Percentiles rank a stretch among this genome's conserved stretches.
Conservation (phyloP, 176 grass and related monocot genomes). For the Eremochloa ophiuroides region DNA sequence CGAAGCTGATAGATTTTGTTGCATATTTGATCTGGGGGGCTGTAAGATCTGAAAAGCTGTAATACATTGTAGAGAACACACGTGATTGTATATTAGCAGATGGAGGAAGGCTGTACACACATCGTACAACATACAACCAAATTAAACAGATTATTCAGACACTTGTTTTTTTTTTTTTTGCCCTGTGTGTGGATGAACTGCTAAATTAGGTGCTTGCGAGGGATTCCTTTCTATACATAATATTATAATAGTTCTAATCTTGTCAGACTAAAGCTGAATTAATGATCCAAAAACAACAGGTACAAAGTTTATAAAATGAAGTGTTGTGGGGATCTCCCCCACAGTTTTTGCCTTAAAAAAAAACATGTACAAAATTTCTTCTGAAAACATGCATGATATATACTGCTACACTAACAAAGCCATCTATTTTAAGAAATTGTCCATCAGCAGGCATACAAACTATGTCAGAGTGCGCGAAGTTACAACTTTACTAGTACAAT, state of each 20-base stretch:
- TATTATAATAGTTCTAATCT: too few species aligned
- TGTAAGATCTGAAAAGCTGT: too few species aligned
- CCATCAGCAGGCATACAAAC: not conserved
- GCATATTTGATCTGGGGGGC: too few species aligned
- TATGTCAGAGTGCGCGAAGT: not conserved
- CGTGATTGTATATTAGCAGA: not conserved
- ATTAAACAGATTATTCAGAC: not conserved
- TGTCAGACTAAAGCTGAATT: not conserved
- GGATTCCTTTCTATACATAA: not conserved
- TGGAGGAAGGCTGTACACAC: too few species aligned
- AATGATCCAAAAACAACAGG: not conserved
- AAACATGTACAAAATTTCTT: too few species aligned
- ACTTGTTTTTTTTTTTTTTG: not conserved
- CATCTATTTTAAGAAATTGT: not conserved
- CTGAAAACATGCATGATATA: not conserved
- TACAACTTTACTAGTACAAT: too few species aligned
- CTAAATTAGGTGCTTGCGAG: not conserved
- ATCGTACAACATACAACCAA: not conserved
- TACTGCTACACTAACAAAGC: not conserved
- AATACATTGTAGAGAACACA: too few species aligned
- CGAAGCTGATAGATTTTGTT: too few species aligned
- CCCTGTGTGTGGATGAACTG: not conserved
- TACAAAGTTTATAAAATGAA: too few species aligned
- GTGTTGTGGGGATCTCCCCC: too few species aligned
- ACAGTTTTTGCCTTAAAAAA: too few species aligned